Evolutionary conservation across 371 early-diverging fungal species (phyloP), one percentile per base, ranked within the genome.

Genomic region (Rhizopus arrhizus): DNA sequence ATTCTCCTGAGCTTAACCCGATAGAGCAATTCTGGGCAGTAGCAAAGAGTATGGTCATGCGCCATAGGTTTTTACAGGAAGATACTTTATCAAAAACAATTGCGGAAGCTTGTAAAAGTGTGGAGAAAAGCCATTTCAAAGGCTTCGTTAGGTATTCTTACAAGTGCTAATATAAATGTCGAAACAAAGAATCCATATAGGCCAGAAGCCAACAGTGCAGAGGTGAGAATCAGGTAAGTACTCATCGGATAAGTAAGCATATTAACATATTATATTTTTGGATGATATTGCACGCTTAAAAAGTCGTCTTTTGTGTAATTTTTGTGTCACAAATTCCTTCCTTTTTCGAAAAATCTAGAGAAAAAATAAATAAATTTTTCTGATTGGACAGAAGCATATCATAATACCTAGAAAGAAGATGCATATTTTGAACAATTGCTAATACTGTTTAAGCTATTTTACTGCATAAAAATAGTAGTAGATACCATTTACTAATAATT

Each of bases 1-100:
- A 54, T 35, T 54, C 55, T 47, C 55, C 61, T 53, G 55, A 49
- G 38, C 55, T 61, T 48, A 54, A 61, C 40, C 61, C 47, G 47
- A 61, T 61, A 54, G 54, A 61, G 54, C 40, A 61, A 49, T 54
- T 61, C 55, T 61, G 55, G 58, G 58, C 58, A 58, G 34, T 58
- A 33, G 49, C 58, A 58, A 58, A 58, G 51, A 58, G 42, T 41
- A 58, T 50, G 58, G 51, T 58, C 16, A 50, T 40, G 58, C 58
- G 59, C 13, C 31, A 50, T 58, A 58, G 51, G 42, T 58, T 58
- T 58, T 58, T 58, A 29, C 58, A 50, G 58, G 51, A 58, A 40
- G 58, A 50, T 45, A 55, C 28, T 43, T 55, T 45, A 45, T 45
- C 56, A 42, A 55, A 55, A 33, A 55, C 33, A 45, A 55, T 55